Evolutionary conservation across 2,329 filamentous ascomycete genomes (phyloP), one percentile per base, ranked within the genome.

Genomic region (Fusarium multiceps): DNA sequence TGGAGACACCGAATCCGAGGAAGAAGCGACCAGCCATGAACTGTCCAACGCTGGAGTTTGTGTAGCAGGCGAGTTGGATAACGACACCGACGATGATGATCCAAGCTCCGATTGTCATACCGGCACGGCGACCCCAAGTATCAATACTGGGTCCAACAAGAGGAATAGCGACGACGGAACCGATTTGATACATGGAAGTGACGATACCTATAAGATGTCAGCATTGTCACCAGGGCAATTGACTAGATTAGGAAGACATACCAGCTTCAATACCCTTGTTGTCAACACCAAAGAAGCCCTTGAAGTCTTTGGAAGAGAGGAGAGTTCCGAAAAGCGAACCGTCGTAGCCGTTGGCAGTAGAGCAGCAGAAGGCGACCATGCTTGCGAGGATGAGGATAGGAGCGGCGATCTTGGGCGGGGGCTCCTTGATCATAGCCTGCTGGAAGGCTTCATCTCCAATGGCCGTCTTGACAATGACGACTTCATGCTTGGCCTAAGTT

Each of bases 21-120:
- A 90, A 78, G 78, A 90, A 89, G 7, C 87, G 84, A 7, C 87
- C 87, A 47, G 82, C 84, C 77, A 85, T 83, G 72, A 86, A 86
- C 51, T 84, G 82, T n/a, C 67, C 64, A 6, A 70, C 61, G 7
- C 48, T 71, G 11, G 57, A 75, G 57, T 37, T 43, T 21, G 72
- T 77, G 64, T 54, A 63, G 57, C 80, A 79, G 2, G 81, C 79
- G 34, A 79, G 79, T 63, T 85, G 84, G 51, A 86, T 80, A 43
- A 82, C 74, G 18, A 83, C 80, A 18, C 84, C 77, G 46, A 85
- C 55, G 50, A 86, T 77, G 60, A 86, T 82, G 71, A 83, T 75
- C 8, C 74, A 43, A 58, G 80, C 78, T 18, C 84, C 84, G 50
- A 83, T 76, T 40, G 82, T 78, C 81, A 86, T 86, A 43, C 84